Evolutionary conservation across 1,284 basidiomycete species (phyloP), one percentile per base, ranked within the genome.

Genomic region (Amylostereum chailletii): DNA sequence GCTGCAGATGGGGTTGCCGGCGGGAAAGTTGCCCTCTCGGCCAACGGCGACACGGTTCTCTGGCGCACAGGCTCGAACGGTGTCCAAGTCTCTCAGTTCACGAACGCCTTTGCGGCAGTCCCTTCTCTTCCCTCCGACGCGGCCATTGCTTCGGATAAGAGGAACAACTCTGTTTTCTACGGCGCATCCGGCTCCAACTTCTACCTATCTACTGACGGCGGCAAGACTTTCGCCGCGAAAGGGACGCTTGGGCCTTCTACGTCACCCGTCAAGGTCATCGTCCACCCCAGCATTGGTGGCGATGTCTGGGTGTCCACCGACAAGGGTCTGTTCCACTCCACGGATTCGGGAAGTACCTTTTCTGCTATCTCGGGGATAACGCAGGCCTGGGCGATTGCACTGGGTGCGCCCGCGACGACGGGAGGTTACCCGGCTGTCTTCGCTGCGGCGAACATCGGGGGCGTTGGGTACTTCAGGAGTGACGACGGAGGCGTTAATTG

Each of bases 271-370:
- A 76, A 77, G 54, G 69, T 84, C 50, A 69, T 74, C 29, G 79
- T 79, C 26, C 69, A 81, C 59, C 73, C 75, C 6, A 65, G 62
- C 51, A 64, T 74, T 5, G 72, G 72, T 9, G 70, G 69, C 9
- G 80, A 83, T 57, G 64, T 82, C 27, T 83, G 79, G 79, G 77
- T 82, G 3, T 80, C 78, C 1, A 76, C 79, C 3, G 76, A 79
- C 61, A 70, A 63, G 47, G 81, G 80, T 4, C 61, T 84, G 29
- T 82, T 77, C 72, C 79, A 82, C 59, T 78, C 77, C 2, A 76
- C 73, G 3, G 65, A 81, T 60, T 68, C 60, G 11, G 80, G 81
- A 0, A 60, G 70, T 2, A 69, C 72, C 3, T 80, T 81, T 63
- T 66, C 69, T 5, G 59, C 74, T 6, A 62, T 81, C 45, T 59